Evolutionary conservation across 2,329 filamentous ascomycete species (phyloP), one percentile per base, ranked within the genome.

Genomic region (Trichophyton benhamiae): DNA sequence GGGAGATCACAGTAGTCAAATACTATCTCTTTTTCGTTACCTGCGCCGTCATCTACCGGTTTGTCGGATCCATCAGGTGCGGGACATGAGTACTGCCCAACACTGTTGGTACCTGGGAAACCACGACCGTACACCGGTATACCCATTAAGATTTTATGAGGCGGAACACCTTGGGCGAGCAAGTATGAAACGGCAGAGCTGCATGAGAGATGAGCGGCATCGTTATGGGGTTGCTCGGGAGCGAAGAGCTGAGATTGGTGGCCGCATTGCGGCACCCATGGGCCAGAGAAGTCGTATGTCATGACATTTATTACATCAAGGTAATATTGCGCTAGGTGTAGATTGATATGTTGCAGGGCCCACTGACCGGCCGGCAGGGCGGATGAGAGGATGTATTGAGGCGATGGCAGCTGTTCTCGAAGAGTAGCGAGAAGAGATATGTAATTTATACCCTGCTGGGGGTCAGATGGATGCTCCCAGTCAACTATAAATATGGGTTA

Each of bases 281-380:
- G 78, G 0, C 88, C 88, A 27, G 82, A 84, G 69, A 91, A 88
- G 72, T 94, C 88, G 72, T 91, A 94, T 1, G 88, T 83, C 82
- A 87, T 89, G 41, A 94, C 76, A 71, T 92, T 92, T 71, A 94
- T 76, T 64, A 86, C 80, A 72, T 92, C 87, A 41, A 94, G 78
- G 66, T 88, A 85, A 53, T 82, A 75, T 58, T 85, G 80, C 9
- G 85, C 82, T 61, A 78, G 76, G 22, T 73, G 75, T 9, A 92
- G 76, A 69, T 91, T 82, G 70, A 92, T 87, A 68, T 87, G 80
- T 67, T 83, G 82, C 60, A 94, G 76, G 0, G 85, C 80, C 74
- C 83, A 82, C 70, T 82, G 79, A 46, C 80, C 82, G 9, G 86
- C 87, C 2, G 89, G 87, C 3, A 94, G 80, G 38, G 87, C 86